A percentile compares a stretch with the other conserved stretches of the same genome.
These are phyloP conservation scores for Bryoerythrophyllum caledonicum DNA, from an alignment of 225 moss, liverwort and hornwort species.

Conservation along the genomic window DNA sequence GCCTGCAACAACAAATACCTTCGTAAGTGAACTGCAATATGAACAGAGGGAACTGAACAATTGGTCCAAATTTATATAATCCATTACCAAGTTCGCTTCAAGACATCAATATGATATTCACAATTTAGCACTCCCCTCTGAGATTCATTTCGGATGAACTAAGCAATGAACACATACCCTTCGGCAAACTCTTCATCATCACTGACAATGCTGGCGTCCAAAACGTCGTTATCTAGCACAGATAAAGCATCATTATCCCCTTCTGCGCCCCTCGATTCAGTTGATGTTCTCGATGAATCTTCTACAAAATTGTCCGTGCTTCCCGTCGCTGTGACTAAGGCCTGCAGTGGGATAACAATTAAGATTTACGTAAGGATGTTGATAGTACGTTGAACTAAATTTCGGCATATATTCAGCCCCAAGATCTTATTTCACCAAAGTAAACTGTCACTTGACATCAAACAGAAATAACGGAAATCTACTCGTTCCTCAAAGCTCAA, in stretches of 20 bases:
- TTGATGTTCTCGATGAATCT: conserved; percentile 33
- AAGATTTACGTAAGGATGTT: background rate
- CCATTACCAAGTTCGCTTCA: background rate
- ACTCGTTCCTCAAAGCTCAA: background rate
- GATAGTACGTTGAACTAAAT: background rate
- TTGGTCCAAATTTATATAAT: background rate
- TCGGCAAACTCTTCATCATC: conserved; percentile 87
- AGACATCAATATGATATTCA: background rate
- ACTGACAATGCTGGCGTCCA: conserved; percentile 65
- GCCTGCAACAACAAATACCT: conserved; percentile 51
- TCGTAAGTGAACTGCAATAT: conserved; percentile 19
- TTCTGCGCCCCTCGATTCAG: conserved; percentile 34
- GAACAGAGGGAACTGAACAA: background rate
- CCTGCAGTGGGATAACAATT: conserved; percentile 27
- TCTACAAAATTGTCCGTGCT: conserved; percentile 38
- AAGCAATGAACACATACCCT: conserved; percentile 46
- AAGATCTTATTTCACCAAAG: background rate
- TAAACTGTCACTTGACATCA: background rate
- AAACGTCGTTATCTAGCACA: conserved; percentile 58
- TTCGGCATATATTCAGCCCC: background rate
- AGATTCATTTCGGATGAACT: background rate
- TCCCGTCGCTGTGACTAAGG: conserved; percentile 51
- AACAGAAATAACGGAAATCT: background rate
- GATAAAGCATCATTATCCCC: conserved; percentile 36
- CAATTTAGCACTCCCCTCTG: background rate